These are phyloP conservation scores for Fusarium sp. DNA, from an alignment of 2,329 filamentous ascomycete genomes.

Conservation along the genomic window DNA sequence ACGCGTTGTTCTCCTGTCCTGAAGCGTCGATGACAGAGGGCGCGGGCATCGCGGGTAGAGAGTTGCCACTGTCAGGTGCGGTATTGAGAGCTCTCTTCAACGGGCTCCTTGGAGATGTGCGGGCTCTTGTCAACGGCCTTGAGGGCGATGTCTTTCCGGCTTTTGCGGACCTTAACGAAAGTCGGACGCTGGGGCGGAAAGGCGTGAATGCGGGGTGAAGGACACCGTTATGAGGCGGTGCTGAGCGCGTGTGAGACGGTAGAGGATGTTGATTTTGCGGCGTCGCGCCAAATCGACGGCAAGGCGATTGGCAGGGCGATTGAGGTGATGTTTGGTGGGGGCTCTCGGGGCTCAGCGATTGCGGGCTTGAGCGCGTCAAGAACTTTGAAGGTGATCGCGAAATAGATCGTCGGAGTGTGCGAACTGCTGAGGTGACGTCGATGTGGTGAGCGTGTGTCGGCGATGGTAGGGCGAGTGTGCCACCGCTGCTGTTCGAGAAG, in stretches of 20 bases:
- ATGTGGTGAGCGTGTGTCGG: conserved; percentile 86
- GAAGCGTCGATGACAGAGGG: conserved; percentile 53
- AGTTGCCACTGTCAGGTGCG: conserved; percentile 78
- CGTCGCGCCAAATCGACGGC: conserved; percentile 57
- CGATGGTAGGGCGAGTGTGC: conserved; percentile 87
- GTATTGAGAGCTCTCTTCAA: conserved; percentile 80
- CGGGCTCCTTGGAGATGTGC: conserved; percentile 83
- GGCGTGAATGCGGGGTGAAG: conserved; percentile 69
- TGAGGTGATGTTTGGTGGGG: conserved; percentile 63
- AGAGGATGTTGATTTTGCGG: conserved; percentile 53
- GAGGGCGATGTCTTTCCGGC: conserved; percentile 68
- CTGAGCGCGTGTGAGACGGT: conserved; percentile 51
- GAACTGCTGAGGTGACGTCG: conserved; percentile 83
- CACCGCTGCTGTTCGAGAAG: conserved; percentile 72
- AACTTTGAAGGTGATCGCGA: conserved; percentile 96
- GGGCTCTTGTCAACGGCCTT: conserved; percentile 69
- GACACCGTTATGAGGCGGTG: conserved; percentile 52
- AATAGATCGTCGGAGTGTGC: conserved; percentile 86
- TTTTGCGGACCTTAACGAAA: conserved; percentile 73
- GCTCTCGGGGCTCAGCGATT: conserved; percentile 60
- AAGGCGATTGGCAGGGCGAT: conserved; percentile 68
- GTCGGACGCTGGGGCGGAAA: conserved; percentile 74
- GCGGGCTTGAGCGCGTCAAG: conserved; percentile 63
- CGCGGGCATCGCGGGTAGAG: conserved; percentile 59
- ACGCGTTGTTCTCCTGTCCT: conserved; percentile 59